Evolutionary conservation across 2,329 filamentous ascomycete species (phyloP).

Genomic region (Tolypocladium nubicola): DNA sequence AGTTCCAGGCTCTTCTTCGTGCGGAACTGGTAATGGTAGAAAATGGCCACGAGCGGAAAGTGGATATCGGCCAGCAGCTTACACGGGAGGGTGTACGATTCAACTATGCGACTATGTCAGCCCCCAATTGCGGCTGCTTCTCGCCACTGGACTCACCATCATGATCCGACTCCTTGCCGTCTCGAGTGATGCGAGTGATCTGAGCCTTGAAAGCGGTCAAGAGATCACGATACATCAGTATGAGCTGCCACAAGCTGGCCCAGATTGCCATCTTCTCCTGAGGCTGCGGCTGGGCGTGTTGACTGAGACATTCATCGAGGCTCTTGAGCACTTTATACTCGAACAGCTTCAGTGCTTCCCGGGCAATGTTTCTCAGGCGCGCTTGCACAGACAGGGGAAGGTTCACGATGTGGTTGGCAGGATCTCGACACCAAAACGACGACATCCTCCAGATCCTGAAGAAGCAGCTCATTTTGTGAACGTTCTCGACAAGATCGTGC

Average conservation of each 20-base stretch:
- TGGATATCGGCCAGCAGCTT: slow-evolving; percentile 20
- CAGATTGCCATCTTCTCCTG: slow-evolving; percentile 34
- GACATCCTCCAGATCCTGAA: slow-evolving; percentile 37
- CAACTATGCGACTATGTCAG: slow-evolving; percentile 5
- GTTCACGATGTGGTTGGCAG: slow-evolving; percentile 22
- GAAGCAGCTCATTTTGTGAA: slow-evolving; percentile 37
- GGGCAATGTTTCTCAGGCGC: slow-evolving; percentile 28
- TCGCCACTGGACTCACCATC: slow-evolving; percentile 4
- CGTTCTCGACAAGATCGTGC: slow-evolving; percentile 30
- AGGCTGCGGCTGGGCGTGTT: slow-evolving; percentile 25
- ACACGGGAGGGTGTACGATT: slow-evolving; percentile 10
- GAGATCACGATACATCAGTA: slow-evolving; percentile 37
- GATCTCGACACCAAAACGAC: slow-evolving; percentile 29
- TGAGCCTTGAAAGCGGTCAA: slow-evolving; percentile 18
- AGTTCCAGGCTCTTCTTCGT: slow-evolving; percentile 29
- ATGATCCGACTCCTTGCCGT: slow-evolving; percentile 11
- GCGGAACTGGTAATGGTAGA: slow-evolving; percentile 30
- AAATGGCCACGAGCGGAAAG: slow-evolving; percentile 26
- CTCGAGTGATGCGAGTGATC: slow-evolving; percentile 12
- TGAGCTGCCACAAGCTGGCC: slow-evolving; percentile 38
- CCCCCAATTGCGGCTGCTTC: neutral
- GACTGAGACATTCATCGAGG: slow-evolving; percentile 26
- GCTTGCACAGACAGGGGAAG: slow-evolving; percentile 30
- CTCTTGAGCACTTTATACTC: slow-evolving; percentile 29
- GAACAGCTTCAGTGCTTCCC: slow-evolving; percentile 22